These are phyloP conservation scores for Murraya koenigii DNA, from an alignment of 345 rosid species.

Conservation along the genomic window DNA sequence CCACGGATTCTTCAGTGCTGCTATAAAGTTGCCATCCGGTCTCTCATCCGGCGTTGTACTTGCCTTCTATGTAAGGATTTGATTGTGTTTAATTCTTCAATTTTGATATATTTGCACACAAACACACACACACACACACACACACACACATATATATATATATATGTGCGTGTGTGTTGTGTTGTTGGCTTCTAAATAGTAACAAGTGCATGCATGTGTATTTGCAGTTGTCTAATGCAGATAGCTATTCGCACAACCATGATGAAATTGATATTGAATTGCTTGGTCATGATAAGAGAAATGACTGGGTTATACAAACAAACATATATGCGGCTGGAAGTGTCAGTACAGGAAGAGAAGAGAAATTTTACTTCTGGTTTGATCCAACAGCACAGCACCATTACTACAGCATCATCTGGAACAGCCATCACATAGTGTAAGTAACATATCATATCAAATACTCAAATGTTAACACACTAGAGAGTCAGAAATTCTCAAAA, in stretches of 20 bases:
- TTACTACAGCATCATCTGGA: slow-evolving; percentile 82
- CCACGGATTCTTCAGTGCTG: slow-evolving; percentile 87
- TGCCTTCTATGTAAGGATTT: slow-evolving; percentile 77
- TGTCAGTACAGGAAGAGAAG: slow-evolving; percentile 78
- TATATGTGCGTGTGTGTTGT: not conserved
- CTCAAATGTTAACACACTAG: too few relatives aligned
- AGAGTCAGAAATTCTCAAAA: too few relatives aligned
- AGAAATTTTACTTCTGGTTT: slow-evolving; percentile 90
- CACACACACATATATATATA: too few relatives aligned
- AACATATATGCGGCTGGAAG: slow-evolving; percentile 84
- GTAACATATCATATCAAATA: not conserved
- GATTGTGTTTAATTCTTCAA: not conserved
- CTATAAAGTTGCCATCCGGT: slow-evolving; percentile 82
- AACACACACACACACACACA: too few relatives aligned
- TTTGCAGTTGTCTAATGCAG: slow-evolving; percentile 75
- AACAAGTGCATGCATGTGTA: not conserved
- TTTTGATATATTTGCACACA: not conserved
- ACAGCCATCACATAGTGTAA: slow-evolving; percentile 80
- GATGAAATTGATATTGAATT: slow-evolving; percentile 92
- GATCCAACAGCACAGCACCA: slow-evolving; percentile 78
- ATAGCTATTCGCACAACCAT: slow-evolving; percentile 61
- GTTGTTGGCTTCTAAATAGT: too few relatives aligned
- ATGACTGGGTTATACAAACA: slow-evolving; percentile 82
- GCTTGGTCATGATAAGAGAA: slow-evolving; percentile 75
- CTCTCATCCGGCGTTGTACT: slow-evolving; percentile 87